Conservation (phyloP, 2,329 filamentous ascomycete genomes). For the Fusarium nurragi region DNA sequence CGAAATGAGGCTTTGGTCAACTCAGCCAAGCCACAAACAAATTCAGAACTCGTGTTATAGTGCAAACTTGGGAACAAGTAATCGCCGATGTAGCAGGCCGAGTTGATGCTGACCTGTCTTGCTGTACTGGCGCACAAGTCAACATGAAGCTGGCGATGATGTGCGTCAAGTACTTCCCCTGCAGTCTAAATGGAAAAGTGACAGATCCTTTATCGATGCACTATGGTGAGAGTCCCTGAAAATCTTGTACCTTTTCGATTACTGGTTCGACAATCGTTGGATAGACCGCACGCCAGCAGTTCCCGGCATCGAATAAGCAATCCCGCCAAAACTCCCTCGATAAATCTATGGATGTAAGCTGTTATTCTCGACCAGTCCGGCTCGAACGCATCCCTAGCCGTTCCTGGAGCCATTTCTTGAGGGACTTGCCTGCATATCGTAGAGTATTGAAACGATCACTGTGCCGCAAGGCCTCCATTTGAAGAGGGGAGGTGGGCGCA, state of each 20-base stretch:
- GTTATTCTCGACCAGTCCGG: constrained; percentile 10
- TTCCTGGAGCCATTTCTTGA: constrained; percentile 31
- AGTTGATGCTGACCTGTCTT: constrained; percentile 1
- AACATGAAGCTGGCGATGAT: constrained; percentile 2
- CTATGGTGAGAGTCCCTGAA: constrained; percentile 21
- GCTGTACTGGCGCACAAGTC: background rate
- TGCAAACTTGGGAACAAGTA: background rate
- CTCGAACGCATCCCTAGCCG: background rate
- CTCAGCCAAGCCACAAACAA: constrained; percentile 23
- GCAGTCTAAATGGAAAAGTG: constrained; percentile 1
- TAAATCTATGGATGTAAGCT: background rate
- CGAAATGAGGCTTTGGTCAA: background rate
- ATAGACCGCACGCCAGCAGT: background rate
- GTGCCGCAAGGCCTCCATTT: constrained; percentile 22
- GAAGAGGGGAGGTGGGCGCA: constrained; percentile 24
- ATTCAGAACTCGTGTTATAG: background rate
- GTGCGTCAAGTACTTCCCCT: background rate
- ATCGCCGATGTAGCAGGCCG: background rate
- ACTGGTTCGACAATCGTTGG: background rate
- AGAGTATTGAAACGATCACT: constrained; percentile 10
- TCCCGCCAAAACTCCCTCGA: background rate
- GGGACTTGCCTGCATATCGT: constrained; percentile 16
- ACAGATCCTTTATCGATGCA: background rate
- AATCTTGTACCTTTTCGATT: constrained; percentile 10
- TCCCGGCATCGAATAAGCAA: background rate